Conservation (phyloP, 140 eudicot genomes). For the Stevia rebaudiana region DNA sequence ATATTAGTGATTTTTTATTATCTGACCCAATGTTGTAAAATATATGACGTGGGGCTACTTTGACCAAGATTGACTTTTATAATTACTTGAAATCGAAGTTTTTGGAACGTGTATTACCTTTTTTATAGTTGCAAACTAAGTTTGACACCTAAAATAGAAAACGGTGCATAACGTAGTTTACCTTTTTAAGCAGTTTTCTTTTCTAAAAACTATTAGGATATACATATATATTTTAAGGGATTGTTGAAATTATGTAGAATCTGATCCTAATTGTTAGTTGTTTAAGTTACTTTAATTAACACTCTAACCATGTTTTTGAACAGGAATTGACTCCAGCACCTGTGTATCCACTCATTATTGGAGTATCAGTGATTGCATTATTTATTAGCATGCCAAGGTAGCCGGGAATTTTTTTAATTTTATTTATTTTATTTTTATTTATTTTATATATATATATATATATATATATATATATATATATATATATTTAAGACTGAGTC, state of each 20-base stretch:
- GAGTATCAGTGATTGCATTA: slow-evolving; percentile 63
- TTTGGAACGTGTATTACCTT: background rate
- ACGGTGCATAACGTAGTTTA: background rate
- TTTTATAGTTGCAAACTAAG: background rate
- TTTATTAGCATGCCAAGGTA: slow-evolving; percentile 92
- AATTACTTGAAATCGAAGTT: background rate
- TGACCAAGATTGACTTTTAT: background rate
- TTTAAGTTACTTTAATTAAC: background rate
- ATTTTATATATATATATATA: too few relatives aligned
- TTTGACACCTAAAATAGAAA: background rate
- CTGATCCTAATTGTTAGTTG: too few relatives aligned
- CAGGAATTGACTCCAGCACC: slow-evolving; percentile 97
- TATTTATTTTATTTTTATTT: background rate
- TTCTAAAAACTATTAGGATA: too few relatives aligned
- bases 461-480: too few relatives aligned
- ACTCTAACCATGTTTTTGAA: background rate
- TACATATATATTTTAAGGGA: too few relatives aligned
- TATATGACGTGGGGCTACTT: background rate
- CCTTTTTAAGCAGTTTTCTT: background rate
- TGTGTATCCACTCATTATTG: slow-evolving; percentile 76
- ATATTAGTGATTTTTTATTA: background rate
- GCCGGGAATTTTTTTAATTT: background rate
- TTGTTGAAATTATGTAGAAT: too few relatives aligned
- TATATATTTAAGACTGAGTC: background rate
- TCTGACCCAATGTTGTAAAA: background rate